Percentiles rank a stretch among this genome's conserved stretches.
Evolutionary conservation across 257 asterid species (phyloP).

Genomic region (Solanum piurae): DNA sequence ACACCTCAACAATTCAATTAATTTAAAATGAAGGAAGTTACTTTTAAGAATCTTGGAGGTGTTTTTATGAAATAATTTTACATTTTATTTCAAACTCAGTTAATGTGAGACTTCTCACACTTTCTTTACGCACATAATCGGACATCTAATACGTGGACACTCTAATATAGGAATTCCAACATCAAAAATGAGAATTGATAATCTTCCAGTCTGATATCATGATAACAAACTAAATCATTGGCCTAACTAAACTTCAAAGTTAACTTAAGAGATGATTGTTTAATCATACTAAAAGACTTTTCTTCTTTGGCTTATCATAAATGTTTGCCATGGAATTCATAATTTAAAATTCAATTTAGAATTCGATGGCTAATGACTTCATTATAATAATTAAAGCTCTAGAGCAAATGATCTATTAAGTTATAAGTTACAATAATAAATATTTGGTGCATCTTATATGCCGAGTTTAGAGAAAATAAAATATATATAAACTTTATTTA

Average conservation of each 20-base stretch:
- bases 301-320: not conserved
- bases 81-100: not conserved
- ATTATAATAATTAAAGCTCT: not conserved
- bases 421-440: not conserved
- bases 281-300: too few species aligned
- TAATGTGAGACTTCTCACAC: not conserved
- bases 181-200: not conserved
- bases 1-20: too few species aligned
- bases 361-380: not conserved
- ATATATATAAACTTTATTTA: too few species aligned
- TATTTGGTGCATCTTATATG: too few species aligned
- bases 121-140: fast-evolving
- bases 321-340: not conserved
- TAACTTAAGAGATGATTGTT: too few species aligned
- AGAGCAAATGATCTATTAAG: not conserved
- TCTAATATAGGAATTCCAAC: fast-evolving
- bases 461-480: too few species aligned
- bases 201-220: not conserved
- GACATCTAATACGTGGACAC: fast-evolving
- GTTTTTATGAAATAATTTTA: not conserved
- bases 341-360: not conserved
- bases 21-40: too few species aligned
- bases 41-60: not conserved
- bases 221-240: too few species aligned
- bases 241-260: not conserved